Base-by-base conservation (phyloP, 2,329 filamentous ascomycete species). In the Parastagonospora nodorum region DNA sequence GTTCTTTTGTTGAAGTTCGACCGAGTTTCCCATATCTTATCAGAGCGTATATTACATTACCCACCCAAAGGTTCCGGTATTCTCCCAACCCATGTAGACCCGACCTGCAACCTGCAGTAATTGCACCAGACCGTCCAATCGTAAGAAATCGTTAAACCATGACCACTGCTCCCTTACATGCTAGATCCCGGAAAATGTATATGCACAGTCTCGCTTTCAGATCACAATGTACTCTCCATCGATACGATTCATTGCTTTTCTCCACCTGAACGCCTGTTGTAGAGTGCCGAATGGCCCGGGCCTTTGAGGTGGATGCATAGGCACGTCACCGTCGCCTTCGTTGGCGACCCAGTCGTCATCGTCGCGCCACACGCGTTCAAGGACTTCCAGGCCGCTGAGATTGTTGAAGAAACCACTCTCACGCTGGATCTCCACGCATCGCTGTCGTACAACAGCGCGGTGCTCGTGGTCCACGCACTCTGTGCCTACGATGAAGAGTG, bases 321-420 rank as follows among this genome's bases (percentile, higher is more conserved):
- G 57, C 31, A 52, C 42, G 29, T 63, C 57, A 35, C 71, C 51
- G 11, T 65, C 66, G 27, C 56, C 31, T n/a, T 40, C 45, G 16
- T 39, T 46, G n/a, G 36, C 44, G 12, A 41, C 48, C 61, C 60
- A 63, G 42, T 67, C 66, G 48, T 74, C 72, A 42, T 85, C 82
- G 42, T 81, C 82, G 10, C 80, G 79, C 92, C 93, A 97, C 12
- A 96, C 82, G 64, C 87, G 86, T 78, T 97, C 92, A 36, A 97
- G 76, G 4, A 96, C 85, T 64, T 94, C 89, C 24, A 97, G 80
- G 7, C 89, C 91, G 6, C 89, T 88, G 35, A 95, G 82, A 70
- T 96, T 97, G 75, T 96, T 97, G 80, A 92, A 90, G 75, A 97
- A 97, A 1, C 92, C 92, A 46, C 89, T 93, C 59, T 93, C 88